Conservation (phyloP, 2,329 filamentous ascomycete genomes). For the Hypocrella siamensis region DNA sequence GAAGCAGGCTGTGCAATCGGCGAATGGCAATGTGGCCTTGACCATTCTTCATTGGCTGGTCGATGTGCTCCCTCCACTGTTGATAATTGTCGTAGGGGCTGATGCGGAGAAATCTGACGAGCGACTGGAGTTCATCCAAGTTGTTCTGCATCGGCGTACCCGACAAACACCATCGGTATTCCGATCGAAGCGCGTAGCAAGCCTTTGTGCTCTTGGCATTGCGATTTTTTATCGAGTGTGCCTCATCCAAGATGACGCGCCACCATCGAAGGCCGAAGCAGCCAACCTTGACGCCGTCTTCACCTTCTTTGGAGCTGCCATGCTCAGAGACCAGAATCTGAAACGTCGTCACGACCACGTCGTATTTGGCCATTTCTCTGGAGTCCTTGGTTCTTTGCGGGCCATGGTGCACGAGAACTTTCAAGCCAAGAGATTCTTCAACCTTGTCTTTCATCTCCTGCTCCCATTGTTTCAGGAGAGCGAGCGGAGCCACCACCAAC, state of each 20-base stretch:
- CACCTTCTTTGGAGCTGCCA: slow-evolving; percentile 46
- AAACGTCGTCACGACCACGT: slow-evolving; percentile 95
- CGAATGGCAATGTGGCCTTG: slow-evolving; percentile 79
- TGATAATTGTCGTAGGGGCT: slow-evolving; percentile 76
- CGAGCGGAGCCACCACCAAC: slow-evolving; percentile 81
- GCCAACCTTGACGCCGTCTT: slow-evolving; percentile 52
- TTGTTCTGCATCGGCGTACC: slow-evolving; percentile 98
- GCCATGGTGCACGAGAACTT: slow-evolving; percentile 83
- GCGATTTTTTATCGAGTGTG: slow-evolving; percentile 96
- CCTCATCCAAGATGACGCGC: slow-evolving; percentile 87
- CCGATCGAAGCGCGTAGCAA: slow-evolving; percentile 66
- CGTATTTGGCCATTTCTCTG: slow-evolving; percentile 65
- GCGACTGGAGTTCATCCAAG: slow-evolving; percentile 83
- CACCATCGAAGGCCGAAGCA: slow-evolving; percentile 93
- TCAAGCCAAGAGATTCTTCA: slow-evolving; percentile 49
- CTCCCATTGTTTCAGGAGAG: slow-evolving; percentile 96
- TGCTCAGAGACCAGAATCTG: slow-evolving; percentile 90
- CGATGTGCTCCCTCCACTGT: slow-evolving; percentile 86
- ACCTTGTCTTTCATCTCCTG: slow-evolving; percentile 79
- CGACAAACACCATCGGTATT: slow-evolving; percentile 91
- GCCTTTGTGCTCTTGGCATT: slow-evolving; percentile 93
- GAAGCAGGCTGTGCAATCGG: slow-evolving; percentile 68
- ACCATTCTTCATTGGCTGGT: slow-evolving; percentile 75
- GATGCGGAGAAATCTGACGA: slow-evolving; percentile 86
- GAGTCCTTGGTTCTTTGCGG: slow-evolving; percentile 66